These are phyloP conservation scores for Primulina huaijiensis DNA, from an alignment of 257 asterid genomes.

Conservation along the genomic window DNA sequence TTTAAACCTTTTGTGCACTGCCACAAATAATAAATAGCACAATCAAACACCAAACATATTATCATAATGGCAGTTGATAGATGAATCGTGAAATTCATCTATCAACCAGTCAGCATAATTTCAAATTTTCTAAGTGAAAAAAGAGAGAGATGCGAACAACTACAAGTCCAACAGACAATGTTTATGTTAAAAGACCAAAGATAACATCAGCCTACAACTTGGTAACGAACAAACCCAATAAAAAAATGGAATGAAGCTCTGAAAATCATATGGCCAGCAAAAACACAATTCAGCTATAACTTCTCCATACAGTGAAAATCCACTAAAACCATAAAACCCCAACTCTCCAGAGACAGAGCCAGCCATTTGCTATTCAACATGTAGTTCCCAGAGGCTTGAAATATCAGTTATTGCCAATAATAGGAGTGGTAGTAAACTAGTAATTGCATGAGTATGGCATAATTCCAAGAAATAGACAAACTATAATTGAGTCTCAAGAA, in stretches of 20 bases:
- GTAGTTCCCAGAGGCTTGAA: slow-evolving; percentile 4
- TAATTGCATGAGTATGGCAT: background rate
- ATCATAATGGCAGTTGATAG: background rate
- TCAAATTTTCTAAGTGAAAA: background rate
- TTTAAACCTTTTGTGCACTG: too few species aligned
- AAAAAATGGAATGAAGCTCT: background rate
- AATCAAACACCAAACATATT: background rate
- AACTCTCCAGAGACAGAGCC: slow-evolving; percentile 3
- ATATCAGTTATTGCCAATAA: background rate
- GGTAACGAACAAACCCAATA: background rate
- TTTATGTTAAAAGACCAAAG: background rate
- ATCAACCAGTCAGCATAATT: background rate
- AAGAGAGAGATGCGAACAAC: background rate
- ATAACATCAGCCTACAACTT: background rate
- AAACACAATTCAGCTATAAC: background rate
- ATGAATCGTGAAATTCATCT: background rate
- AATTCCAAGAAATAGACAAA: too few species aligned
- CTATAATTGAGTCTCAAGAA: background rate
- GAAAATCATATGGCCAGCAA: slow-evolving; percentile 5
- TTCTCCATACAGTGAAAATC: background rate
- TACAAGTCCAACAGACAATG: background rate
- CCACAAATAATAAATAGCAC: background rate
- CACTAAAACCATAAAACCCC: background rate
- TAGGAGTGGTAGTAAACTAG: background rate
- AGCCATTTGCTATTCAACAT: slow-evolving; percentile 2